Conservation (phyloP, 306 rosid genomes). For the Citrullus mucosospermus region DNA sequence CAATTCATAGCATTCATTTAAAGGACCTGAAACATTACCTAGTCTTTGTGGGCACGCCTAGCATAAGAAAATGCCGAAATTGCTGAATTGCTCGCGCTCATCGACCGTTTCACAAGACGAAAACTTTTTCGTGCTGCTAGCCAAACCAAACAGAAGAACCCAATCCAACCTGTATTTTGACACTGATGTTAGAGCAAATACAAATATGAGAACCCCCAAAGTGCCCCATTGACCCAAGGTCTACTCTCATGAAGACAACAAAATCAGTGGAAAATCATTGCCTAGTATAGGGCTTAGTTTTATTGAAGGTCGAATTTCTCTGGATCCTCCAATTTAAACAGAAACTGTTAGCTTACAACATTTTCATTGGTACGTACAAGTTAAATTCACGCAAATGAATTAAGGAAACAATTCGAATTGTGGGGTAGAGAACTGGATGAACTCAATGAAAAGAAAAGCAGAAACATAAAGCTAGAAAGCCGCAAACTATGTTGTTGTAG, state of each 20-base stretch:
- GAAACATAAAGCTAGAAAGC: neutral
- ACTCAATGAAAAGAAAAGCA: neutral
- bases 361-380: neutral
- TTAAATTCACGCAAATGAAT: neutral
- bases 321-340: neutral
- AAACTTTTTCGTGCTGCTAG: constrained; percentile 43
- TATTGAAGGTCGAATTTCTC: neutral
- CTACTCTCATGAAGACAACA: neutral
- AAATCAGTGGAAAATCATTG: neutral
- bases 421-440: neutral
- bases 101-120: constrained; percentile 40
- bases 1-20: neutral
- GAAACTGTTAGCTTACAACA: neutral
- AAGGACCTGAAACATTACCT: neutral
- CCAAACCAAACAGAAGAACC: constrained; percentile 49
- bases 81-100: constrained; percentile 37
- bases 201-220: neutral
- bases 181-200: neutral
- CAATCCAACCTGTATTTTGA: constrained; percentile 55
- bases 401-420: neutral
- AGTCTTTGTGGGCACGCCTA: constrained; percentile 23
- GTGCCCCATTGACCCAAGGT: constrained; percentile 1
- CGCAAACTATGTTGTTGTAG: neutral
- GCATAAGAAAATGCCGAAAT: constrained; percentile 45
- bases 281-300: neutral